Evolutionary conservation across 306 rosid genomes (phyloP).

Genomic region (Mimosa pudica): DNA sequence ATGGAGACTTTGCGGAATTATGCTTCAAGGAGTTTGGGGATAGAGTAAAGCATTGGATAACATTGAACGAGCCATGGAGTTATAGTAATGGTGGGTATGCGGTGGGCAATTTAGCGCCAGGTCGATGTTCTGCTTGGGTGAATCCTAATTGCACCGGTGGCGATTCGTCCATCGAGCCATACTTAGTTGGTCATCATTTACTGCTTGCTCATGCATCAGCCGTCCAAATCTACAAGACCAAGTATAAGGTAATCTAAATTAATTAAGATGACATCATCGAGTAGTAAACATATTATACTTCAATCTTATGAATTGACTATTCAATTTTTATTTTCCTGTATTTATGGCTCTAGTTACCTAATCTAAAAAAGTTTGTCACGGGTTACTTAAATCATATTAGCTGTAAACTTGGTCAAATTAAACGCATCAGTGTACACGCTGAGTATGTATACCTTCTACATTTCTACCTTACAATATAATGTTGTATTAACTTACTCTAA

Average conservation of each 20-base stretch:
- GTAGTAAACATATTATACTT: no score
- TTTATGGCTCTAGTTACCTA: no score
- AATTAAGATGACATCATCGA: background rate
- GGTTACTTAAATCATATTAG: no score
- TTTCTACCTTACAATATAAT: no score
- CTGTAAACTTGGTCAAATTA: no score
- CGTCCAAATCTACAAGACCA: constrained; percentile 46
- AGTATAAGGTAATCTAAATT: constrained; percentile 37
- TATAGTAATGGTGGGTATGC: constrained; percentile 42
- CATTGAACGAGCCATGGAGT: constrained; percentile 54
- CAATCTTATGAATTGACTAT: no score
- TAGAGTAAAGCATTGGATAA: constrained; percentile 66
- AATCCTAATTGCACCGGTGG: constrained; percentile 48
- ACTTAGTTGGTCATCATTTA: constrained; percentile 53
- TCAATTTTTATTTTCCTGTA: no score
- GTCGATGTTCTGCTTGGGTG: constrained; percentile 54
- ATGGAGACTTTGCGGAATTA: constrained; percentile 50
- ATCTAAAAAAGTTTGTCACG: no score
- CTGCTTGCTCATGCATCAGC: constrained; percentile 69
- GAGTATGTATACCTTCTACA: no score
- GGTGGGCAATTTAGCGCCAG: constrained; percentile 30
- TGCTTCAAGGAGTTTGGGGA: constrained; percentile 64
- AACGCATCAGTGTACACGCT: no score
- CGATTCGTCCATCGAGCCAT: constrained; percentile 60
- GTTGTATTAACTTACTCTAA: no score